Evolutionary conservation across 768 basidiomycete species (phyloP), one percentile per base, ranked within the genome.

Genomic region (Lentinula guzmanii): DNA sequence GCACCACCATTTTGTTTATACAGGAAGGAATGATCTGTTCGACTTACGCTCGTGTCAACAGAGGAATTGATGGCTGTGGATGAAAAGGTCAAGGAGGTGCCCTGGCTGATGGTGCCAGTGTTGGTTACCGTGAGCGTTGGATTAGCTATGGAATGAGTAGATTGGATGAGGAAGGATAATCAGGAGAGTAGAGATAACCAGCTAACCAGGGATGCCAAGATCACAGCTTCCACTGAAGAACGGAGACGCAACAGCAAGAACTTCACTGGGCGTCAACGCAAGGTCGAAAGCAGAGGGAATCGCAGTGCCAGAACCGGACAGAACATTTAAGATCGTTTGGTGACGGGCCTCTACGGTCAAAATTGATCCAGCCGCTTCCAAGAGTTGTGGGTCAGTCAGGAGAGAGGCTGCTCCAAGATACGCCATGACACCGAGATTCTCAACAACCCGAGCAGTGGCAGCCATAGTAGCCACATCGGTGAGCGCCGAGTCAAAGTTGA

Each of bases 311-410:
- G 72, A 74, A 15, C 80, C 79, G 48, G 80, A 81, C 58, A 94
- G 66, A 63, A 91, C 67, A 75, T 93, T 93, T 56, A 92, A 79
- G 46, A 93, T 72, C 1, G 87, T 86, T 70, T 89, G 86, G 67
- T 95, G 92, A 52, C 92, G 86, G n/a, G 90, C 87, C 69, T 94
- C 92, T 52, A 91, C 79, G 33, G 90, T 87, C 71, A 90, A 67
- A 69, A 93, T 93, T 28, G 86, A 84, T 7, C 79, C 88, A 43
- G 89, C 90, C n/a, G 83, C 77, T 58, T 80, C 78, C 54, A 90
- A 74, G 60, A 91, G 67, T 28, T 77, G 72, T 13, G 86, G 85
- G 65, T 90, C 84, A 11, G 74, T 70, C 52, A 93, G 63, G 43
- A 90, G 78, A 58, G 81, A 77, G 6, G 88, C 84, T 58, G 83